These are phyloP conservation scores for Panicum miliaceum DNA, from an alignment of 176 grass and related monocot genomes.

Conservation along the genomic window DNA sequence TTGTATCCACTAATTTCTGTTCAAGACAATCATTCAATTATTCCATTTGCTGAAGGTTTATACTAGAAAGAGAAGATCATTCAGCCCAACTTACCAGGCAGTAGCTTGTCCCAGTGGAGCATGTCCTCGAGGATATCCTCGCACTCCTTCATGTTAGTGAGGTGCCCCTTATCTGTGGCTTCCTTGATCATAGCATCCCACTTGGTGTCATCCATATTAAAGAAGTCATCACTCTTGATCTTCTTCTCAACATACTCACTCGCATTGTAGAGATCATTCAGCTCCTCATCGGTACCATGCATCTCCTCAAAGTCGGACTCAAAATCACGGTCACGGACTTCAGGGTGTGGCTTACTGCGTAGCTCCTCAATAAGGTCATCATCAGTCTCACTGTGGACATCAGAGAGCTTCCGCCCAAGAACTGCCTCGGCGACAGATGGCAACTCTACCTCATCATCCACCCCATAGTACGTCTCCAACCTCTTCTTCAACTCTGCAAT, in stretches of 20 bases:
- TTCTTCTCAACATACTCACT: conserved; percentile 87
- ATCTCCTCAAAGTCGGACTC: conserved; percentile 68
- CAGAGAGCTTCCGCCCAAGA: conserved; percentile 53
- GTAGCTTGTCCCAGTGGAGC: conserved; percentile 78
- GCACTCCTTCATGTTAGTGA: conserved; percentile 71
- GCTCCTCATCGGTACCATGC: conserved; percentile 70
- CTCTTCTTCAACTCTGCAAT: conserved; percentile 63
- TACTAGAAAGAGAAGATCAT: background rate
- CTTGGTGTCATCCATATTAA: conserved; percentile 77
- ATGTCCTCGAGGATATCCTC: conserved; percentile 93
- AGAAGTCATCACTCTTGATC: conserved; percentile 57
- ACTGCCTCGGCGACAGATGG: conserved; percentile 47
- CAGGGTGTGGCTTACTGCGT: conserved; percentile 42
- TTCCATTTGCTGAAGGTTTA: conserved; percentile 22
- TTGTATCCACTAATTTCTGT: background rate
- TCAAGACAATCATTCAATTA: conserved; percentile 21
- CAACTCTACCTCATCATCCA: conserved; percentile 53
- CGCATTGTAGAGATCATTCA: conserved; percentile 79
- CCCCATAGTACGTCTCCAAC: conserved; percentile 60
- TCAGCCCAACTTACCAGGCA: conserved; percentile 67
- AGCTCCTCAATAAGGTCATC: conserved; percentile 69
- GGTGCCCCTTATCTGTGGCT: conserved; percentile 46
- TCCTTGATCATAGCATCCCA: conserved; percentile 70
- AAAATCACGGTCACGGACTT: conserved; percentile 59
- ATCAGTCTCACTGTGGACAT: conserved; percentile 56